Conservation (phyloP, 1,284 basidiomycete genomes). For the Entoloma clypeatum region DNA sequence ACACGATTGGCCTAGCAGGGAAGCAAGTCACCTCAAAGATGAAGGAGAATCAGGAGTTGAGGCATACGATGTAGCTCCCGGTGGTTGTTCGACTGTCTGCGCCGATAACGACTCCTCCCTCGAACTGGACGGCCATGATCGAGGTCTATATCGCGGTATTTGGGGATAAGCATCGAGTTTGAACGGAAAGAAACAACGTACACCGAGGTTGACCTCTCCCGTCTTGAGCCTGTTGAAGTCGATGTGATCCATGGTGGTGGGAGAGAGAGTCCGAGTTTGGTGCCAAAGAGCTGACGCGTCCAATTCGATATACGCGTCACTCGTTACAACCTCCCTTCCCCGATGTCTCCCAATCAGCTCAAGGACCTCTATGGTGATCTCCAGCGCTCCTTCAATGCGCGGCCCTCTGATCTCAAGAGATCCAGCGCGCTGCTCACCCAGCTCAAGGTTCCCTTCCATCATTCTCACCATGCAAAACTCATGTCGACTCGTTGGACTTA, state of each 20-base stretch:
- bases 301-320: conserved; percentile 30
- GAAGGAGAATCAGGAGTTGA: not conserved
- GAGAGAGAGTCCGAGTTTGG: conserved; percentile 22
- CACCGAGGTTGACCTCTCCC: conserved; percentile 93
- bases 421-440: conserved; percentile 59
- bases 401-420: conserved; percentile 62
- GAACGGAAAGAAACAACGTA: conserved; percentile 40
- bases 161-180: conserved; percentile 4
- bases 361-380: conserved; percentile 61
- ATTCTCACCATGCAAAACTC: conserved; percentile 4
- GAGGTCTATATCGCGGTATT: conserved; percentile 65
- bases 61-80: conserved; percentile 88
- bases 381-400: conserved; percentile 55
- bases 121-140: conserved; percentile 99
- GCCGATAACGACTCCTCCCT: conserved; percentile 92
- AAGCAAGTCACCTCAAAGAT: conserved; percentile 8
- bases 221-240: conserved; percentile 79
- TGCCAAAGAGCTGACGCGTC: conserved; percentile 66
- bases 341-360: conserved; percentile 54
- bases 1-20: conserved; percentile 85
- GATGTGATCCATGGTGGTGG: conserved; percentile 59
- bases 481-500: conserved; percentile 30
- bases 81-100: conserved; percentile 97
- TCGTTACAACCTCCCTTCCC: conserved; percentile 20
- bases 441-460: conserved; percentile 57